These are phyloP conservation scores for Salisapilia sapeloensis DNA, from an alignment of 352 stramenopile genomes.

Conservation along the genomic window DNA sequence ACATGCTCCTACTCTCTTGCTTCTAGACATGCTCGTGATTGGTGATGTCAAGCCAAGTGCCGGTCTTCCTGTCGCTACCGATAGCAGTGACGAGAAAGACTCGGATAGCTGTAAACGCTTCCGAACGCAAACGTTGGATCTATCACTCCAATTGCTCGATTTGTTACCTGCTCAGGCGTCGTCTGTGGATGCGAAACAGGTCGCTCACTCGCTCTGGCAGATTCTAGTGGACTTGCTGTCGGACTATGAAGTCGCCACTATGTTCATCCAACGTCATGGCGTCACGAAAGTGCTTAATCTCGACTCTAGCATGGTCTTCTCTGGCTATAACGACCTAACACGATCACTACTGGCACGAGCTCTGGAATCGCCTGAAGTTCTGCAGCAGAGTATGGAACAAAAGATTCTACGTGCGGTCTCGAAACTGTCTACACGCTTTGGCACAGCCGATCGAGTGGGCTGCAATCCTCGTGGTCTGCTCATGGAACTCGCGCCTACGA, in stretches of 20 bases:
- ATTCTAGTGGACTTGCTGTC: slow-evolving; percentile 45
- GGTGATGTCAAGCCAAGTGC: too few species aligned
- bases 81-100: too few species aligned
- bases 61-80: too few species aligned
- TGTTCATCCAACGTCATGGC: slow-evolving; percentile 27
- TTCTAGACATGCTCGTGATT: too few species aligned
- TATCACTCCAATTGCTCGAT: too few species aligned
- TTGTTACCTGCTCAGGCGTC: too few species aligned
- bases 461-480: slow-evolving; percentile 68
- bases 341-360: slow-evolving; percentile 48
- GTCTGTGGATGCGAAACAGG: too few species aligned
- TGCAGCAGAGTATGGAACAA: slow-evolving; percentile 79
- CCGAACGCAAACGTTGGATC: too few species aligned
- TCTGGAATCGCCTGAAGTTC: slow-evolving; percentile 63
- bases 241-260: slow-evolving; percentile 52
- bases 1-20: too few species aligned
- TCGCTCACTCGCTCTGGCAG: slow-evolving; percentile 57
- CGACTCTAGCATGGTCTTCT: slow-evolving; percentile 20
- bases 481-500: slow-evolving; percentile 56
- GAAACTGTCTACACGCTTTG: slow-evolving; percentile 58
- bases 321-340: slow-evolving; percentile 58
- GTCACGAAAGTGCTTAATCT: slow-evolving; percentile 46
- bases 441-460: slow-evolving; percentile 50
- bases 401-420: slow-evolving; percentile 62
- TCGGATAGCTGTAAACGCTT: too few species aligned